Base-by-base conservation (phyloP, 2,329 filamentous ascomycete species). In the Ramichloridium luteum region DNA sequence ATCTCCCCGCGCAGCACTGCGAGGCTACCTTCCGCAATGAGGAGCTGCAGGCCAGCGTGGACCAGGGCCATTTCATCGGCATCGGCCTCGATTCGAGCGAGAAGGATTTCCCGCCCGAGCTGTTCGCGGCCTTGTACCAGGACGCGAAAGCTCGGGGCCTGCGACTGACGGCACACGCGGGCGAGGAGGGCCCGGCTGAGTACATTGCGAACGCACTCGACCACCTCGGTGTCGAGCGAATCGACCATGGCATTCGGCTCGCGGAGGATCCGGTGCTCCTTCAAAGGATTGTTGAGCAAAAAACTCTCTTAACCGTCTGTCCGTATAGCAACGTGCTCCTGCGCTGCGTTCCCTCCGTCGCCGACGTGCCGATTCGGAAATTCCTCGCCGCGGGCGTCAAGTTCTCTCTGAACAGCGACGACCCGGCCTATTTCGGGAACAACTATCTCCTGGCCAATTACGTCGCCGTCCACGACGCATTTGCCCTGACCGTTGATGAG, bases 361-460 rank as follows among this genome's bases (percentile, higher is more conserved):
- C 58, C 13, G 60, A 74, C 31, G 59, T 77, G 18, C 77, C 79
- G 0, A 65, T 83, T 37, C 62, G 73, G 10, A 60, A 57, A 31
- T 77, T 81, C 43, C 54, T 83, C 13, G 68, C 79, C 25, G 60
- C 60, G 4, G 72, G 74, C 1, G 72, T 83, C 23, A 65, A 60
- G 38, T 82, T 83, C 54, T 78, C 72, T 34, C 71, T 84, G 51
- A 83, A 83, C 55, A 78, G 73, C 43, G 78, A 83, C 48, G 77
- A 82, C 49, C 77, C 77, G 37, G 77, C 75, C 8, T 82, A 82
- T 49, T 83, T 85, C 58, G 76, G 77, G 4, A 76, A 72, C 0
- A 30, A 40, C 35, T 83, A 82, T 51, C 70, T 83, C 31, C 58
- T 78, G 30, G 76, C 80, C 44, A 82, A 82, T 44, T 83, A 78